These are phyloP conservation scores for Paracoccidioides lutzii DNA, from an alignment of 2,329 filamentous ascomycete species.

Conservation along the genomic window DNA sequence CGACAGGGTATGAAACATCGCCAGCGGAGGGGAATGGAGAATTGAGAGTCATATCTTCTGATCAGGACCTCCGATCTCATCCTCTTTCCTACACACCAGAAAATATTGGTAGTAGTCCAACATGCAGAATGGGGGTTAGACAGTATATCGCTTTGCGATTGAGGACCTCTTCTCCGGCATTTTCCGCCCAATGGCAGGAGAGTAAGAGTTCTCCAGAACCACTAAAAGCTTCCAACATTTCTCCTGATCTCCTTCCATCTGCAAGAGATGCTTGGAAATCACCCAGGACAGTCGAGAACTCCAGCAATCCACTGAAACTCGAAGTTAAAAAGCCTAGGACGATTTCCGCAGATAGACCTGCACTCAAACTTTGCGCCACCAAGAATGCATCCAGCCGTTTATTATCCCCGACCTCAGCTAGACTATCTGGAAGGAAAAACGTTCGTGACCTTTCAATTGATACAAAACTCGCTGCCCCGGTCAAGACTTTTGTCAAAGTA, in stretches of 20 bases:
- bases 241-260: not conserved
- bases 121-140: not conserved
- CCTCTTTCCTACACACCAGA: not conserved
- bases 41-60: conserved; percentile 11
- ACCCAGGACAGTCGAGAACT: not conserved
- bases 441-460: conserved; percentile 30
- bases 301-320: not conserved
- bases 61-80: conserved; percentile 14
- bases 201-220: not conserved
- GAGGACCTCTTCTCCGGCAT: conserved; percentile 4
- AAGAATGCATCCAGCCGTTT: not conserved
- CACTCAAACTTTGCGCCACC: not conserved
- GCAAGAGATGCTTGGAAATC: not conserved
- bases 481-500: conserved; percentile 21
- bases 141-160: conserved; percentile 1
- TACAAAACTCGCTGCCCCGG: conserved; percentile 24
- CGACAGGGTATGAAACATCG: not conserved
- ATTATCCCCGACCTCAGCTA: conserved; percentile 4
- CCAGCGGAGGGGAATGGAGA: not conserved
- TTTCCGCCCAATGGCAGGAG: not conserved
- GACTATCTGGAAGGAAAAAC: conserved; percentile 20
- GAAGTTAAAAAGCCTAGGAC: not conserved
- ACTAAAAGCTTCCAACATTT: not conserved
- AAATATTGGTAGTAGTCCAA: not conserved
- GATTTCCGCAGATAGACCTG: not conserved